These are phyloP conservation scores for Fusarium clavum DNA, from an alignment of 2,329 filamentous ascomycete genomes.

Conservation along the genomic window DNA sequence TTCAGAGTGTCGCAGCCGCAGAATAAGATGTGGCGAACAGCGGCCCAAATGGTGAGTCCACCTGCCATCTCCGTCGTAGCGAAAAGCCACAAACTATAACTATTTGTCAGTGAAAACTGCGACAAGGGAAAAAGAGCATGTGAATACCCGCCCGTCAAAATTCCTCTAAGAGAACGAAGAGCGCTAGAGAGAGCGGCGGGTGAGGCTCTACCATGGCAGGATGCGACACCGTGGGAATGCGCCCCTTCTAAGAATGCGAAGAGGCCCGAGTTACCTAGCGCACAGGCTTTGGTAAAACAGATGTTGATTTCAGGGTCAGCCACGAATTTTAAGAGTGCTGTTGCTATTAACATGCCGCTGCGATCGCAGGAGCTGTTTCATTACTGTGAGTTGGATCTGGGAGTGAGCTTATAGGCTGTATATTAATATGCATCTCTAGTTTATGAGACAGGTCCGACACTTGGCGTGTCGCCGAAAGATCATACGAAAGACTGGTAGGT, in stretches of 20 bases:
- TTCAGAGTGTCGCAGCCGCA: slow-evolving; percentile 16
- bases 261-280: neutral
- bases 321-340: neutral
- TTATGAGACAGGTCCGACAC: neutral
- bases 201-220: neutral
- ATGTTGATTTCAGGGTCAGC: slow-evolving; percentile 1
- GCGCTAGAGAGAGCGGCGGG: slow-evolving; percentile 13
- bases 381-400: neutral
- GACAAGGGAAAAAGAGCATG: neutral
- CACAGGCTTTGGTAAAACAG: neutral
- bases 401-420: rapidly evolving
- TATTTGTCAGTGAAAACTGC: slow-evolving; percentile 9
- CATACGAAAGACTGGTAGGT: neutral
- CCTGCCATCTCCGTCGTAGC: neutral
- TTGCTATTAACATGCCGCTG: slow-evolving; percentile 20
- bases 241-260: neutral
- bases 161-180: slow-evolving; percentile 19
- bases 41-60: slow-evolving; percentile 19
- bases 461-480: neutral
- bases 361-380: slow-evolving; percentile 26
- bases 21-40: slow-evolving; percentile 23
- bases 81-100: neutral
- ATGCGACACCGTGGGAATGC: neutral
- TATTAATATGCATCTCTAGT: neutral
- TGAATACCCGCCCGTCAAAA: slow-evolving; percentile 11